Evolutionary conservation across 805 yeast species (phyloP).

Genomic region (Wickerhamomyces subpelliculosus): DNA sequence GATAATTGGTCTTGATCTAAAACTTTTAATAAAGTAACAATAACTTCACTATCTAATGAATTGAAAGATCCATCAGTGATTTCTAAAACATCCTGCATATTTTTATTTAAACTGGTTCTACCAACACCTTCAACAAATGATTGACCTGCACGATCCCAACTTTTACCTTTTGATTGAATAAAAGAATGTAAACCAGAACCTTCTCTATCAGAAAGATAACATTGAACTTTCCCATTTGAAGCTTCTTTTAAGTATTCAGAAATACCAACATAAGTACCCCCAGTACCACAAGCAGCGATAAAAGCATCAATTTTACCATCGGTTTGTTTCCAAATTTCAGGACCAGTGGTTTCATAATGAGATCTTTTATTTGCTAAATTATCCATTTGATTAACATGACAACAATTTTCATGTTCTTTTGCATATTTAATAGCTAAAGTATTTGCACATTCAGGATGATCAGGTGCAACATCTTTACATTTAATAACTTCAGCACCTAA

Average conservation of each 20-base stretch:
- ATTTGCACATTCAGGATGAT: conserved; percentile 38
- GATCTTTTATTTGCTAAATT: conserved; percentile 67
- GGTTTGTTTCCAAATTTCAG: conserved; percentile 66
- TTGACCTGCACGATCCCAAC: conserved; percentile 17
- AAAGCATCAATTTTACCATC: conserved; percentile 48
- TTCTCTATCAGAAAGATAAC: conserved; percentile 72
- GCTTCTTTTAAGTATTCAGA: conserved; percentile 52
- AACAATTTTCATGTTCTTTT: conserved; percentile 37
- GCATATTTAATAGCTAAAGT: conserved; percentile 25
- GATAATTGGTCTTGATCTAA: conserved; percentile 12
- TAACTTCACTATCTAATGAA: conserved; percentile 12
- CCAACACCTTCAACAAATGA: conserved; percentile 22
- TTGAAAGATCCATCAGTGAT: conserved; percentile 12
- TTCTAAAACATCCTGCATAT: conserved; percentile 12
- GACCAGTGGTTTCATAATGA: conserved; percentile 68
- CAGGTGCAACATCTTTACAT: conserved; percentile 56
- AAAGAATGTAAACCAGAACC: conserved; percentile 56
- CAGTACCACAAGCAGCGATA: conserved; percentile 76
- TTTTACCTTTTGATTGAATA: conserved; percentile 12
- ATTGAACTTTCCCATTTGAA: conserved; percentile 27
- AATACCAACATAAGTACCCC: conserved; percentile 77
- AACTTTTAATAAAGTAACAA: conserved; percentile 11
- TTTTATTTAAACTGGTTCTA: conserved; percentile 16
- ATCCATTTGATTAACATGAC: conserved; percentile 79
- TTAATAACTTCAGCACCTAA: conserved; percentile 61